Conservation (phyloP, 2,329 filamentous ascomycete species). For the Aspergillus novofumigatus region DNA sequence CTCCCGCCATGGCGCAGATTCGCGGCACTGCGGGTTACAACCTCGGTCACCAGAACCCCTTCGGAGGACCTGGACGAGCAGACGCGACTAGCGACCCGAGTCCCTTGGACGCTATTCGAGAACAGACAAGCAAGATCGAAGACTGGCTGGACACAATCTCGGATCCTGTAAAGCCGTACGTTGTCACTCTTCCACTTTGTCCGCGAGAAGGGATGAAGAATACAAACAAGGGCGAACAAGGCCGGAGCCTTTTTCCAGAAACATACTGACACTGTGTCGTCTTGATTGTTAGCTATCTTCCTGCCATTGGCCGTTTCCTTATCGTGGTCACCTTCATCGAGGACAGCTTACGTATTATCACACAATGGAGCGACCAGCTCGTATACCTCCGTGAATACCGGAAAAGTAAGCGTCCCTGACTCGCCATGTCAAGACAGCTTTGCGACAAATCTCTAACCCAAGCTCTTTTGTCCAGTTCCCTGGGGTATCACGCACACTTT, state of each 20-base stretch:
- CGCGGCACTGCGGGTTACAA: constrained; percentile 77
- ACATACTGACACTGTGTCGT: constrained; percentile 28
- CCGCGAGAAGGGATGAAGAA: not conserved
- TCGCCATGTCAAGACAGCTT: not conserved
- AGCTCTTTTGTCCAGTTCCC: constrained; percentile 61
- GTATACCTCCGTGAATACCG: constrained; percentile 89
- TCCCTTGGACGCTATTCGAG: constrained; percentile 80
- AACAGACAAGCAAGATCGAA: constrained; percentile 98
- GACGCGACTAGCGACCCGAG: constrained; percentile 66
- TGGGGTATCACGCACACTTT: constrained; percentile 86
- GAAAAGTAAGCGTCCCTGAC: constrained; percentile 63
- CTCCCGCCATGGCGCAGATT: constrained; percentile 46
- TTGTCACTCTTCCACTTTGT: constrained; percentile 24
- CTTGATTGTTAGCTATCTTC: constrained; percentile 66
- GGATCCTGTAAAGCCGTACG: constrained; percentile 93
- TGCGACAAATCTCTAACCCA: constrained; percentile 12
- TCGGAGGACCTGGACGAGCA: constrained; percentile 57
- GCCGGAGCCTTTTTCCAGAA: not conserved
- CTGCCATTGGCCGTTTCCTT: constrained; percentile 90
- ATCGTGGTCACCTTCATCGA: constrained; percentile 99
- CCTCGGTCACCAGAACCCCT: constrained; percentile 69
- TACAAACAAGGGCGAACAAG: constrained; percentile 13
- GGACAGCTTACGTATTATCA: constrained; percentile 91
- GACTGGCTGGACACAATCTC: constrained; percentile 81
- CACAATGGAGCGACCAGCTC: constrained; percentile 95